Evolutionary conservation across 768 basidiomycete genomes (phyloP), one percentile per base, ranked within the genome.

Genomic region (Pleurotus sapidus): DNA sequence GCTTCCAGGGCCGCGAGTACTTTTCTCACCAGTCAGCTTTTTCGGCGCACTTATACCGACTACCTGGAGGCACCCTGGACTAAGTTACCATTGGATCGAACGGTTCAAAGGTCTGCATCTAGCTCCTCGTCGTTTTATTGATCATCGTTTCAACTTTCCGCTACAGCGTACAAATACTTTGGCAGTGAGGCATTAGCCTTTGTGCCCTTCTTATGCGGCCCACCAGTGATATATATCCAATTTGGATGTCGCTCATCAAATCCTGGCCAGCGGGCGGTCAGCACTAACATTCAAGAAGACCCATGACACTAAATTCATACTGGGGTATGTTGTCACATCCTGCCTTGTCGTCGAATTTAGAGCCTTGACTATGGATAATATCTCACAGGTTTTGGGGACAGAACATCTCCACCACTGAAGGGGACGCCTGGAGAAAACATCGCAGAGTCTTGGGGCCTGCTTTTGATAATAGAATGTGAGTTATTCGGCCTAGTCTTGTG

Each of bases 221-320:
- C 58, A 3, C 68, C 77, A 1, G 63, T 62, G 0, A 64, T 81
- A 20, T 78, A 78, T 77, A 2, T 70, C 75, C 14, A 81, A 79
- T 56, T 57, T 82, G 18, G 77, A 81, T 42, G 74, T 81, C 5
- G 74, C 71, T 9, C 72, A 78, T 8, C 81, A 81, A 64, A 70
- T 80, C n/a, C 63, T 68, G 5, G 65, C 61, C 1, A 77, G 77
- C 5, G 74, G 73, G 2, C 70, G 72, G 27, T 30, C 34, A 76
- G 73, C 47, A 68, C 69, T 1, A 70, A 63, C 49, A 30, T 80
- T 76, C 46, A 54, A 71, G 40, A 82, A 82, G 59, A 74, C 79
- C 1, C 60, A 66, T 48, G 40, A 46, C 18, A 67, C 68, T 14
- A 75, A 69, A 59, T 56, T 20, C 11, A 62, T 68, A 1, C 59